Base-by-base conservation (phyloP, 2,329 filamentous ascomycete genomes). In the Trichoderma koningiopsis region DNA sequence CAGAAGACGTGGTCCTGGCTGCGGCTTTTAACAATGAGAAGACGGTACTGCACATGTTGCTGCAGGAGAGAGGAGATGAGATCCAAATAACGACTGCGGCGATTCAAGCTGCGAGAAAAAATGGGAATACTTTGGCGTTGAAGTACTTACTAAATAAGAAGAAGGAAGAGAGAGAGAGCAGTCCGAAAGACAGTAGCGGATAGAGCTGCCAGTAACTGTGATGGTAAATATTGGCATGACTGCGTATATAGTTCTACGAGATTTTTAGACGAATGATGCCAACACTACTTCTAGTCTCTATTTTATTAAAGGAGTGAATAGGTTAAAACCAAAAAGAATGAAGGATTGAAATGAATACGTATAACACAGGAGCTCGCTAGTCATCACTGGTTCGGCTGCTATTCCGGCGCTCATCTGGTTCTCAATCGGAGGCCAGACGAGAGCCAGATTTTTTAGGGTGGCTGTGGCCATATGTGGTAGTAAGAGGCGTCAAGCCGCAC, bases 391-490 rank as follows among this genome's bases (percentile, higher is more conserved):
- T 68, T 70, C 67, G 68, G 69, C 70, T 72, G 72, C 71, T 72
- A 71, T 37, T 72, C 70, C 63, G 55, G 71, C 71, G 65, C 71
- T 73, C 64, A 61, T 56, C 63, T 65, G 68, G 33, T 72, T 72
- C 68, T 71, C 70, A n/a, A 33, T 58, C 53, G 70, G 70, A 68
- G 71, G 72, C 64, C 72, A 24, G 68, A 72, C 71, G 71, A 68
- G 72, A 73, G 70, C 71, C 71, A 33, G 72, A 71, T 58, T 70
- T 72, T 40, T 58, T 67, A 63, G 49, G 53, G n/a, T 59, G 65
- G 64, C 72, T 72, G 40, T 73, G 72, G 70, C 72, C 71, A 69
- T 73, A 73, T 73, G 71, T 73, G 53, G 31, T 24, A 6, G 37
- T 8, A n/a, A 19, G 14, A 31, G 52, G 14, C 7, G 27, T 19